These are phyloP conservation scores for Oryza rufipogon DNA, from an alignment of 176 grass and related monocot genomes.

Conservation along the genomic window DNA sequence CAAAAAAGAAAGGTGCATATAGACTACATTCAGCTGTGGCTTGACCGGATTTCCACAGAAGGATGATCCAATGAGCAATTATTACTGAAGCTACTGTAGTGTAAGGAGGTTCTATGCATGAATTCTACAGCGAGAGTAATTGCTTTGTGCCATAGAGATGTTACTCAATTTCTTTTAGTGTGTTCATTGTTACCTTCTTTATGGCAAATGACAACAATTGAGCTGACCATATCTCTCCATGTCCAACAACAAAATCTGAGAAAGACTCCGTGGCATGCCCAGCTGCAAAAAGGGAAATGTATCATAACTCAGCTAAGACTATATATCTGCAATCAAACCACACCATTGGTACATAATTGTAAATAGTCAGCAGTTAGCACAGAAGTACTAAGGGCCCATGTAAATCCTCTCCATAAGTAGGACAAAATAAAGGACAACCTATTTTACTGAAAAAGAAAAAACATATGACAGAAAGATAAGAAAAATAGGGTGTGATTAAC, in stretches of 20 bases:
- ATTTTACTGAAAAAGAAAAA: conserved; percentile 3
- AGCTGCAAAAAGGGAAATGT: conserved; percentile 53
- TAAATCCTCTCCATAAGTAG: not conserved
- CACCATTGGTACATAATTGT: not conserved
- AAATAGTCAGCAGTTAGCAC: not conserved
- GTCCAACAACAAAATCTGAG: conserved; percentile 93
- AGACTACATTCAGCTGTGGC: not conserved
- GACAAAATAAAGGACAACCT: not conserved
- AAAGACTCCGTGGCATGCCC: conserved; percentile 99
- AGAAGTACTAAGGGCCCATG: not conserved
- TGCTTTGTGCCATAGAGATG: not conserved
- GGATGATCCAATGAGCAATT: not conserved
- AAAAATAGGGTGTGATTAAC: conserved; percentile 41
- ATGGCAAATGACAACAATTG: conserved; percentile 89
- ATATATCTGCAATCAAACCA: not conserved
- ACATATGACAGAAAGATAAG: not conserved
- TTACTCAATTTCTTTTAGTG: not conserved
- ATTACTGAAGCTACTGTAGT: not conserved
- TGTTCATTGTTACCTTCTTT: conserved; percentile 65
- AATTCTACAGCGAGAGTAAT: not conserved
- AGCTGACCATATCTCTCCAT: conserved; percentile 98
- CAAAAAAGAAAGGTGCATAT: not conserved
- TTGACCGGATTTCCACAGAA: not conserved
- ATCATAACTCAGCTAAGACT: conserved; percentile 5
- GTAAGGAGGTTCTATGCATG: not conserved